These are phyloP conservation scores for Pelargonium myrrhifolium DNA, from an alignment of 441 rosid genomes.

Conservation along the genomic window DNA sequence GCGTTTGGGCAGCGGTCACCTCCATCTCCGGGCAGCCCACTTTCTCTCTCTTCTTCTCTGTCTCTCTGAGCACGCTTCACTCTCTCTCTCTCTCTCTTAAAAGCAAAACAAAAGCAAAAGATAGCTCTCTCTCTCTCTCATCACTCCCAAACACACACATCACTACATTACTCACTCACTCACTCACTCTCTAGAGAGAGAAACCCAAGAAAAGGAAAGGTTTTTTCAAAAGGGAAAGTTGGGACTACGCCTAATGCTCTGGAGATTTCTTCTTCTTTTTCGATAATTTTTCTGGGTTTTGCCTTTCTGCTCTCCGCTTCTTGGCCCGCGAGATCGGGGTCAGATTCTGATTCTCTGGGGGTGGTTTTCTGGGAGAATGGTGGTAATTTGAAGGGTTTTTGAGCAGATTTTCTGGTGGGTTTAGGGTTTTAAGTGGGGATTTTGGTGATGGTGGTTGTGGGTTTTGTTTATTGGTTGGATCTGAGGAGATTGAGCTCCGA, in stretches of 20 bases:
- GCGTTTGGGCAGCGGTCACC: conserved; percentile 51
- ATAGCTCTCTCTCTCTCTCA: conserved; percentile 7
- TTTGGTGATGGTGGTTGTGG: conserved; percentile 31
- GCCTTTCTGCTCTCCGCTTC: conserved; percentile 17
- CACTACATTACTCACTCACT: no score
- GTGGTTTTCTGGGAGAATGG: conserved; percentile 19
- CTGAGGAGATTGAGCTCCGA: conserved; percentile 40
- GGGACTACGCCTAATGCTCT: neutral
- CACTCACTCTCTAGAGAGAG: conserved; percentile 25
- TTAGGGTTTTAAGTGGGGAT: conserved; percentile 7
- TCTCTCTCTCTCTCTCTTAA: neutral
- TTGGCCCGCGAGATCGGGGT: conserved; percentile 10
- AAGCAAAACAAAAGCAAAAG: neutral
- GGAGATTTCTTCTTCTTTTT: conserved; percentile 11
- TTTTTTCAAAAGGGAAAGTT: conserved; percentile 22
- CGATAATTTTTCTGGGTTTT: conserved; percentile 6
- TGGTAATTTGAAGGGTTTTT: conserved; percentile 21
- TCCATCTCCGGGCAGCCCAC: conserved; percentile 29
- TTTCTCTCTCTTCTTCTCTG: conserved; percentile 5
- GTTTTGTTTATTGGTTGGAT: conserved; percentile 59
- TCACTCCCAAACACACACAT: conserved; percentile 16
- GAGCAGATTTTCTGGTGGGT: conserved; percentile 8
- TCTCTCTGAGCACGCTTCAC: conserved; percentile 23
- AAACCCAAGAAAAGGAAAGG: conserved; percentile 24
- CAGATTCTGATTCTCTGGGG: conserved; percentile 19